Evolutionary conservation across 495 filamentous ascomycete species (phyloP), one percentile per base, ranked within the genome.

Genomic region (Penicillium silybi): DNA sequence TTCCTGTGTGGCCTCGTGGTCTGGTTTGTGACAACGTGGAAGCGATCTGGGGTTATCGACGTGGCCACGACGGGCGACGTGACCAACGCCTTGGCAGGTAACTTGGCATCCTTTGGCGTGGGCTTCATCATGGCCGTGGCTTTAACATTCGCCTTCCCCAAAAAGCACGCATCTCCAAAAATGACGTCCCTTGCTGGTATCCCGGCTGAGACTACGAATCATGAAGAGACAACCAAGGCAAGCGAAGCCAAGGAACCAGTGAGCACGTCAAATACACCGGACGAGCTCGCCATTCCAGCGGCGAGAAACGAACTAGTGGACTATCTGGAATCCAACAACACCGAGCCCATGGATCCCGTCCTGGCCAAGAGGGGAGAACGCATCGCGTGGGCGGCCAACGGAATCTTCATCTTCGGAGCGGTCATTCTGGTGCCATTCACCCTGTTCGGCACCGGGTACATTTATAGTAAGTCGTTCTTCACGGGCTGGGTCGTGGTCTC

Each of bases 401-500:
- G 47, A 3, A 45, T 71, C n/a, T 68, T 70, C 54, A 58, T 69
- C 42, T 50, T 61, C 27, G 44, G 67, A 1, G 64, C 64, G 2
- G 59, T 70, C 19, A 61, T 76, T n/a, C 37, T 76, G 9, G 63
- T 73, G 0, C 74, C 74, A 0, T 70, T 76, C 32, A 62, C 67
- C 2, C 42, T 78, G 38, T 76, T 75, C 42, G 66, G 69, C 3
- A 66, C 59, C 0, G 37, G 55, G 8, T 75, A 72, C 44, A 54
- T 75, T 1, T 78, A 66, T 53, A 62, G 38, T 25, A 54, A 57
- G 29, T 4, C 50, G 2, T 69, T 73, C 34, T 78, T 76, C 51
- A 70, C 62, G 0, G 75, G 67, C 0, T 78, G 73, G 74, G 61
- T 72, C 1, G 72, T 74, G 2, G 64, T 76, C 4, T 68, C 67